Conservation (phyloP, 2,329 filamentous ascomycete genomes). For the Colletotrichum zoysiae region DNA sequence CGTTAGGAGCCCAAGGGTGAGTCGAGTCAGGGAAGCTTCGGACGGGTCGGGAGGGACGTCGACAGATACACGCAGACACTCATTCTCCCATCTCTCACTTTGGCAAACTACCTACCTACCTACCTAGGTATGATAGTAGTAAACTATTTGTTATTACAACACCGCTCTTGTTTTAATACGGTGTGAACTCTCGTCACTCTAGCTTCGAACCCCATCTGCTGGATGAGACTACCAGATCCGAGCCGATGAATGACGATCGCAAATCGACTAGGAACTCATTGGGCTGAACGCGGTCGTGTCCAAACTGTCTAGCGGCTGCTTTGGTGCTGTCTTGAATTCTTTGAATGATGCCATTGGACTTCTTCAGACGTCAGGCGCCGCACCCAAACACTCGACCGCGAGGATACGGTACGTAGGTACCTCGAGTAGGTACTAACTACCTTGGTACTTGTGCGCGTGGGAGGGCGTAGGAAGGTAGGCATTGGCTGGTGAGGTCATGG, state of each 20-base stretch:
- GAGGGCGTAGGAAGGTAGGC: conserved; percentile 1
- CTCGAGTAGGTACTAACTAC: background rate
- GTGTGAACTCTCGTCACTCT: background rate
- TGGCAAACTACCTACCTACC: background rate
- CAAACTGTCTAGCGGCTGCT: conserved; percentile 30
- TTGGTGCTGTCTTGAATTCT: conserved; percentile 31
- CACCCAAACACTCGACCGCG: conserved; percentile 4
- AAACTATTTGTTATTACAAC: background rate
- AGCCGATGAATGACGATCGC: conserved; percentile 23
- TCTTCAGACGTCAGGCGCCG: conserved; percentile 14
- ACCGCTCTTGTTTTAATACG: background rate
- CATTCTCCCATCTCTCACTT: background rate
- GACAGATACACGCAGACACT: conserved; percentile 22
- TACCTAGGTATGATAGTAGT: background rate
- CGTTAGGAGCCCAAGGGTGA: background rate
- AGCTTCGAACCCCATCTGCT: conserved; percentile 17
- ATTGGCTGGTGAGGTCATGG: conserved; percentile 43
- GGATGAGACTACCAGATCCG: background rate
- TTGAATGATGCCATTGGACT: conserved; percentile 41
- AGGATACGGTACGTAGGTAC: conserved; percentile 14
- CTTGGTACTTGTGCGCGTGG: background rate
- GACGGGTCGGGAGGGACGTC: conserved; percentile 23
- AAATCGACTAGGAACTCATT: conserved; percentile 19
- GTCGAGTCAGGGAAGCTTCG: conserved; percentile 17
- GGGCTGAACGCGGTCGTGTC: conserved; percentile 35